Conservation (phyloP, 2,329 filamentous ascomycete species). For the Myriosclerotinia curreyana region DNA sequence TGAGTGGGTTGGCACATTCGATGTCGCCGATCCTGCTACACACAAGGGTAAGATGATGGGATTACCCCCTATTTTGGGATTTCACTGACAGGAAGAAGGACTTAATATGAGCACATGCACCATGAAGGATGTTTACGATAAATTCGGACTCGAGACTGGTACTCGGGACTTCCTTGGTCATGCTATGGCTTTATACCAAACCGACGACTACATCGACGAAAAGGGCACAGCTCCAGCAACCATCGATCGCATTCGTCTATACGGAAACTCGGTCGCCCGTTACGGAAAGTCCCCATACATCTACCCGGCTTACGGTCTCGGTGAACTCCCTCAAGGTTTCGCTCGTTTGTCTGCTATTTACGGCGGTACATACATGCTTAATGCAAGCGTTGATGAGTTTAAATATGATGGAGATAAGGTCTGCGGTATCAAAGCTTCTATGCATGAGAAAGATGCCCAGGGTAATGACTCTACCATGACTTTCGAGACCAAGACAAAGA, state of each 20-base stretch:
- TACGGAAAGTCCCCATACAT: slow-evolving; percentile 99
- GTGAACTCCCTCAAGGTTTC: slow-evolving; percentile 95
- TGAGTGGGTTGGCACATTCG: slow-evolving; percentile 89
- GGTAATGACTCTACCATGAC: slow-evolving; percentile 70
- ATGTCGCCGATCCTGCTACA: slow-evolving; percentile 74
- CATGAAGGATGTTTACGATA: slow-evolving; percentile 99
- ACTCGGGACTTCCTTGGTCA: slow-evolving; percentile 97
- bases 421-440: slow-evolving; percentile 95
- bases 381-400: slow-evolving; percentile 89
- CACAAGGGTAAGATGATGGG: slow-evolving; percentile 71
- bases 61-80: neutral
- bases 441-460: slow-evolving; percentile 70
- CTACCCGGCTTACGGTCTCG: slow-evolving; percentile 96
- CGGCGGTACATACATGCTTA: slow-evolving; percentile 98
- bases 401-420: slow-evolving; percentile 81
- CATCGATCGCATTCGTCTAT: slow-evolving; percentile 88
- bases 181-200: slow-evolving; percentile 94
- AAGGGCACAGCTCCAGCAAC: slow-evolving; percentile 75
- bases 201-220: slow-evolving; percentile 78
- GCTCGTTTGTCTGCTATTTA: slow-evolving; percentile 97
- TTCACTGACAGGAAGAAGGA: slow-evolving; percentile 50
- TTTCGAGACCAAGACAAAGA: slow-evolving; percentile 93
- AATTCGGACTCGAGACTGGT: slow-evolving; percentile 84
- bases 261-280: slow-evolving; percentile 94
- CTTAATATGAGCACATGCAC: slow-evolving; percentile 75